Percentiles rank a stretch among this genome's conserved stretches.
These are phyloP conservation scores for Penicillium crustosum DNA, from an alignment of 2,329 filamentous ascomycete genomes.

Conservation along the genomic window DNA sequence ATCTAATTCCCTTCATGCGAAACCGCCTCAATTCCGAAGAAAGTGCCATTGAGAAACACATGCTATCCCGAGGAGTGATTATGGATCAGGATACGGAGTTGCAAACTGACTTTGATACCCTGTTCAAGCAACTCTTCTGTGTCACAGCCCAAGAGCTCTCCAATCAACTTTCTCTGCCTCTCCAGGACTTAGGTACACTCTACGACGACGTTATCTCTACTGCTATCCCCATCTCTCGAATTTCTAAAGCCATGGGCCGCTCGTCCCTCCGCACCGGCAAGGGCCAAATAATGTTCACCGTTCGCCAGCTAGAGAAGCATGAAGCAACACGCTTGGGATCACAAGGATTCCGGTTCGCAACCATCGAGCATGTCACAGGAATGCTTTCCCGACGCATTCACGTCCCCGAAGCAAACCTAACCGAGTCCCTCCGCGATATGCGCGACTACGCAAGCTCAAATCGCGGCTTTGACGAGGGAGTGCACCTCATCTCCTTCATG, in stretches of 20 bases:
- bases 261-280: constrained; percentile 51
- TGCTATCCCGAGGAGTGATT: constrained; percentile 45
- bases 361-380: constrained; percentile 64
- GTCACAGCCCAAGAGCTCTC: constrained; percentile 74
- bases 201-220: constrained; percentile 76
- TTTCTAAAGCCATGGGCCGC: constrained; percentile 30
- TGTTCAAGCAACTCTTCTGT: constrained; percentile 83
- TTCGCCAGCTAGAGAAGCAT: constrained; percentile 59
- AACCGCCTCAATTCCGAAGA: constrained; percentile 61
- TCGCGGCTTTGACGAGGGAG: constrained; percentile 35
- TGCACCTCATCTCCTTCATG: constrained; percentile 47
- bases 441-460: constrained; percentile 51
- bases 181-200: constrained; percentile 66
- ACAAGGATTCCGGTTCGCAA: constrained; percentile 75
- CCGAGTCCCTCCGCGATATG: constrained; percentile 63
- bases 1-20: constrained; percentile 70
- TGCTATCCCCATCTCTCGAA: constrained; percentile 43
- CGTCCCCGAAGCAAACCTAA: constrained; percentile 64
- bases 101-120: constrained; percentile 68
- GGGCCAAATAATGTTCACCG: constrained; percentile 78
- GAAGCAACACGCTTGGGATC: constrained; percentile 67
- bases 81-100: constrained; percentile 51
- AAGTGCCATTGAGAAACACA: constrained; percentile 49
- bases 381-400: constrained; percentile 73
- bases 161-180: constrained; percentile 60